Conservation (phyloP, 2,329 filamentous ascomycete species). For the Diaporthe sp. region DNA sequence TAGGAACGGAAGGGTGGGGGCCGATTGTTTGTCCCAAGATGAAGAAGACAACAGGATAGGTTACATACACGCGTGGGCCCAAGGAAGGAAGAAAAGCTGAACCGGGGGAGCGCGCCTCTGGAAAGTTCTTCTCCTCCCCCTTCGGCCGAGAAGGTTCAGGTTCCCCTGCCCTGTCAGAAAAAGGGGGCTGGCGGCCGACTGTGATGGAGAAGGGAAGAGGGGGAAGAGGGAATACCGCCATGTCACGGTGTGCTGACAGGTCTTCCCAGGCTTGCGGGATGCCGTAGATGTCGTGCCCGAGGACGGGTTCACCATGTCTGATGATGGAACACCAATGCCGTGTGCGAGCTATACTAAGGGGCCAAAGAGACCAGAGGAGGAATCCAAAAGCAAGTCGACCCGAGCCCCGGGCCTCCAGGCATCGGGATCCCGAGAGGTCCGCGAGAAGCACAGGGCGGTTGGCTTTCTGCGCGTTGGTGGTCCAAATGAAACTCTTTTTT, state of each 20-base stretch:
- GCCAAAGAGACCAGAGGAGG: too few relatives aligned
- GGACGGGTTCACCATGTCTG: constrained; percentile 17
- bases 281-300: background rate
- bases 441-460: background rate
- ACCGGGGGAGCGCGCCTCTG: background rate
- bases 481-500: background rate
- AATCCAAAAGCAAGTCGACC: background rate
- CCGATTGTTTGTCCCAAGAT: background rate
- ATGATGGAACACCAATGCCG: constrained; percentile 2
- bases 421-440: constrained; percentile 8
- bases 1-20: background rate
- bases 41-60: background rate
- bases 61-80: background rate
- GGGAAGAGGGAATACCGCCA: background rate
- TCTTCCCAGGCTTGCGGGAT: background rate
- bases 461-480: background rate
- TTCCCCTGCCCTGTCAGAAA: background rate
- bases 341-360: background rate
- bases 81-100: background rate
- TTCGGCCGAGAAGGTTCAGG: background rate
- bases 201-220: background rate
- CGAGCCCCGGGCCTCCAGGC: background rate
- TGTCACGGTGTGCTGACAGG: constrained; percentile 9
- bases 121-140: background rate
- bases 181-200: background rate